A percentile compares a stretch with the other conserved stretches of the same genome.
phyloP scores from a whole-genome alignment of 2,329 filamentous ascomycete genomes.

The Biscogniauxia marginata region DNA sequence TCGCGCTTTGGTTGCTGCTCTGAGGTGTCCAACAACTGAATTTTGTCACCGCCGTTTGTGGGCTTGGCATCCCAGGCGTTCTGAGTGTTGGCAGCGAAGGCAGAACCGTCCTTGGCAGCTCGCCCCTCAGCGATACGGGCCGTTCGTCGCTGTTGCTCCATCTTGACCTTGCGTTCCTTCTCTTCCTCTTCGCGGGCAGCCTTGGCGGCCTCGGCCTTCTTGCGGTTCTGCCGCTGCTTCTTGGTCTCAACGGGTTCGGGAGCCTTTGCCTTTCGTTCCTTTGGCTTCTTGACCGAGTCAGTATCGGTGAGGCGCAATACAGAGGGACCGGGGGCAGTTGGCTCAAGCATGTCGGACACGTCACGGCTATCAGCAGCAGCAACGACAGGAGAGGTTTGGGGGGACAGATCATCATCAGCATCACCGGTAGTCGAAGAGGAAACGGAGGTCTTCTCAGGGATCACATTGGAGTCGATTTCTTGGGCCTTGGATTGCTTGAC shows the following conservation, averaged over 20 bases:
- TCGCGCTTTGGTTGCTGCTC: slow-evolving; percentile 42
- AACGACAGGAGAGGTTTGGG: slow-evolving; percentile 63
- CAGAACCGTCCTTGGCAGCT: slow-evolving; percentile 75
- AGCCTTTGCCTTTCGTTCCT: slow-evolving; percentile 60
- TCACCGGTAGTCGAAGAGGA: slow-evolving; percentile 73
- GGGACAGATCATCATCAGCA: slow-evolving; percentile 77
- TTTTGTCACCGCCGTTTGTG: slow-evolving; percentile 36
- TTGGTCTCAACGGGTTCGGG: slow-evolving; percentile 76
- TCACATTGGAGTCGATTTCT: slow-evolving; percentile 43
- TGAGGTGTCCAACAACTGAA: slow-evolving; percentile 59
- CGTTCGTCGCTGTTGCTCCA: slow-evolving; percentile 80
- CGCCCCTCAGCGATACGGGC: slow-evolving; percentile 82
- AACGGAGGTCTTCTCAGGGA: slow-evolving; percentile 51
- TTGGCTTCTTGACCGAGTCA: slow-evolving; percentile 62
- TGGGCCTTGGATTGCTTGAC: slow-evolving; percentile 67
- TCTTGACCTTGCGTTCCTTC: slow-evolving; percentile 68
- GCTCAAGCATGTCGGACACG: slow-evolving; percentile 90
- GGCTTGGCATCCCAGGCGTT: slow-evolving; percentile 43
- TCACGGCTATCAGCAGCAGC: slow-evolving; percentile 60
- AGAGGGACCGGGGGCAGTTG: slow-evolving; percentile 63
- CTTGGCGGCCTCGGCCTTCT: slow-evolving; percentile 83
- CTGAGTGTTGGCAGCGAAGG: slow-evolving; percentile 48
- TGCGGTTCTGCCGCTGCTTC: slow-evolving; percentile 91
- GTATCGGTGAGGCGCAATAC: slow-evolving; percentile 75
- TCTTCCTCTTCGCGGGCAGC: slow-evolving; percentile 73